Conservation (phyloP, 139 green algal genomes). For the Coelastrella sp. region DNA sequence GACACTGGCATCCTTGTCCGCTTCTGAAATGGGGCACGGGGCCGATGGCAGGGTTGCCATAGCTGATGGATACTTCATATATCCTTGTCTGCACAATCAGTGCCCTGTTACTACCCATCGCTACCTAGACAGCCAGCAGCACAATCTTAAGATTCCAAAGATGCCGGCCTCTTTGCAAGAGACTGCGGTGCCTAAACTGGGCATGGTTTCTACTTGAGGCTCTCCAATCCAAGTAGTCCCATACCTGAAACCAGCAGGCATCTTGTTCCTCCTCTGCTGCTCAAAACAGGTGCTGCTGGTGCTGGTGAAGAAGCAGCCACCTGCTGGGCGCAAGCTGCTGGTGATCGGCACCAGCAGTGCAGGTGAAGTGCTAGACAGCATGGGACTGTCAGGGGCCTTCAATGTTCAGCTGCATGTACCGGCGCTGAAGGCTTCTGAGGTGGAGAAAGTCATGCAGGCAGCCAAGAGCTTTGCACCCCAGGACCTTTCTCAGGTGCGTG, state of each 20-base stretch:
- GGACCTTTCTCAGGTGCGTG: background rate
- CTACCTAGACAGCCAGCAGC: too few species aligned
- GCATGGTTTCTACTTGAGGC: background rate
- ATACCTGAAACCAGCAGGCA: background rate
- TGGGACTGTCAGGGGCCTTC: conserved; percentile 83
- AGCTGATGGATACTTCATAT: too few species aligned
- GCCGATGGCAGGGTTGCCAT: too few species aligned
- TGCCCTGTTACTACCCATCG: too few species aligned
- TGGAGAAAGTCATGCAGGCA: conserved; percentile 37
- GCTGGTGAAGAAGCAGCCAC: conserved; percentile 94
- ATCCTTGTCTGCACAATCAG: too few species aligned
- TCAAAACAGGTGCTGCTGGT: conserved; percentile 87
- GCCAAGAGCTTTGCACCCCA: background rate
- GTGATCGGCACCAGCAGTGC: conserved; percentile 80
- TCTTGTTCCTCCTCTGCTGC: background rate
- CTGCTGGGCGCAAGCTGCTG: conserved; percentile 86
- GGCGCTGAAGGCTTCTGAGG: conserved; percentile 62
- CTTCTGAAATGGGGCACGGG: too few species aligned
- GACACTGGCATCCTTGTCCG: too few species aligned
- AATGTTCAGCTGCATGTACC: conserved; percentile 94
- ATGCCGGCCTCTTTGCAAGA: too few species aligned
- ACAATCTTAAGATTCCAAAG: too few species aligned
- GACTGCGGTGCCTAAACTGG: background rate
- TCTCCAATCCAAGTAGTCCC: background rate
- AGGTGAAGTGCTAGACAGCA: conserved; percentile 83